Conservation (phyloP, 2,329 filamentous ascomycete species). For the Colletotrichum sp. region DNA sequence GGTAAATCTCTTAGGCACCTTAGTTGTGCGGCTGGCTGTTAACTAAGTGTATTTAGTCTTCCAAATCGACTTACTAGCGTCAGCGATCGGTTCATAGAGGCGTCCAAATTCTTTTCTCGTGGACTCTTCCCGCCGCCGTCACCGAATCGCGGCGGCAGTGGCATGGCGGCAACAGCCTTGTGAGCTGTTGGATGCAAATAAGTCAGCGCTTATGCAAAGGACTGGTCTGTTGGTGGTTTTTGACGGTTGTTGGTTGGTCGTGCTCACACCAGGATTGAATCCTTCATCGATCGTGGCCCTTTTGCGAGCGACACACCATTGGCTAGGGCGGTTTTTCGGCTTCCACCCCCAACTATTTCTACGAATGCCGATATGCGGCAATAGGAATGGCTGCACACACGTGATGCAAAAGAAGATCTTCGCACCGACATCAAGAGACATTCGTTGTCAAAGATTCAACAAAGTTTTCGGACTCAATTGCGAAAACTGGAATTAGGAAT, state of each 20-base stretch:
- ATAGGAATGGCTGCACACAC: not conserved
- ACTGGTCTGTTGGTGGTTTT: not conserved
- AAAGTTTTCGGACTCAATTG: not conserved
- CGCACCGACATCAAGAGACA: not conserved
- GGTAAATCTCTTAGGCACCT: not conserved
- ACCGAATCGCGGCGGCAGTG: not conserved
- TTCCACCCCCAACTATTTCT: not conserved
- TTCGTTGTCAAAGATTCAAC: not conserved
- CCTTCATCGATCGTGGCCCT: not conserved
- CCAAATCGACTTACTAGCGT: not conserved
- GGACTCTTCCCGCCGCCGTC: not conserved
- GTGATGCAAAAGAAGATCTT: not conserved
- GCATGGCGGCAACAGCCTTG: not conserved
- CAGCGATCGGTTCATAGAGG: not conserved
- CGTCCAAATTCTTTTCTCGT: not conserved
- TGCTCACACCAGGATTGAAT: not conserved
- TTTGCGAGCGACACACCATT: not conserved
- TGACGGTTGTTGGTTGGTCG: not conserved
- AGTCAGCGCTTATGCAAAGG: not conserved
- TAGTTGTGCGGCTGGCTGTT: not conserved
- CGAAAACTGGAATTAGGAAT: not conserved
- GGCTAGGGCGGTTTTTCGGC: not conserved
- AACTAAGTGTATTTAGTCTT: not conserved
- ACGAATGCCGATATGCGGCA: not conserved
- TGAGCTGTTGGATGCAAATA: not conserved